Base-by-base conservation (phyloP, 192 early-diverging fungal species). In the Polychytrium aggregatum region DNA sequence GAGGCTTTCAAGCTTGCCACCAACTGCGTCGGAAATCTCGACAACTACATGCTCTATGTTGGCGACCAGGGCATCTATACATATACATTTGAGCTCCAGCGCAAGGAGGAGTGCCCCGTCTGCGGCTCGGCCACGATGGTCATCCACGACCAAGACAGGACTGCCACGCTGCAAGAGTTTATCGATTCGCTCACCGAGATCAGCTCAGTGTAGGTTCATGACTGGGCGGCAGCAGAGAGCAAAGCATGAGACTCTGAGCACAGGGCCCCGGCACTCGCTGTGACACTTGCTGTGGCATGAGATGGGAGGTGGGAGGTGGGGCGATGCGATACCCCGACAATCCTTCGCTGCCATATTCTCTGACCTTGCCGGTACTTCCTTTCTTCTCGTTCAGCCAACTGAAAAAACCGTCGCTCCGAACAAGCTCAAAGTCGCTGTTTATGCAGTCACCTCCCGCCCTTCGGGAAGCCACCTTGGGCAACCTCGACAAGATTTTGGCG, bases 21-120 rank as follows among this genome's bases (percentile, higher is more conserved):
- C 1, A 72, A 60, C 18, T 79, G 83, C 48, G 82, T 84, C 16
- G 71, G 76, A 33, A 76, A 70, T 40, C 71, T 97, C 50, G 74
- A 92, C 68, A 95, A 97, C 62, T 97, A 93, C 60, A 85, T 97
- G 87, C 87, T 94, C 82, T 98, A 93, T 64, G 82, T 81, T 2
- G 95, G 95, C 37, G 87, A 92, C 55, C 79, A 79, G 31, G 86
- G 90, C 21, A 67, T 96, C 28, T 92, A 96, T 60, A 90, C 90
- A 6, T 82, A 87, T 55, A 86, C 88, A 0, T 96, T 94, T 62
- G 68, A 82, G 35, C 79, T 85, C 47, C 76, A 85, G 52, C 81
- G 80, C 52, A 84, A 86, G 46, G 74, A 83, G 0, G 81, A 90
- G 21, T 98, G 95, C 58, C 82, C 91, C 31, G 92, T 98, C 13